Conservation (phyloP, 257 asterid species). For the Solanum rostratum region DNA sequence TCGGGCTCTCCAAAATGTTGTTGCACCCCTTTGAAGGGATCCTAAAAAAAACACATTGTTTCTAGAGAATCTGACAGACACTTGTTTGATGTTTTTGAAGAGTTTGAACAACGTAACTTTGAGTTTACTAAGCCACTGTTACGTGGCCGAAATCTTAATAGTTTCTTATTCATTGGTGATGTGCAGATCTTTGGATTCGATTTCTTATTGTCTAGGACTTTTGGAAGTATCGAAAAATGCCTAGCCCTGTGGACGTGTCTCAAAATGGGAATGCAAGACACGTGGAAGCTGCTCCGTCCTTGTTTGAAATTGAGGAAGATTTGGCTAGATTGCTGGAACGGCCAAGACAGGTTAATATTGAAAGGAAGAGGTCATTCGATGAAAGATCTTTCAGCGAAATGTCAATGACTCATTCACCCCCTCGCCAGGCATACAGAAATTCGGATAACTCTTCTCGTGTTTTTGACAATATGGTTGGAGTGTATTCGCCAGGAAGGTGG, state of each 20-base stretch:
- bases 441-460: conserved; percentile 53
- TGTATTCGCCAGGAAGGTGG: conserved; percentile 49
- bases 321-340: conserved; percentile 47
- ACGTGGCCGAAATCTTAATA: background rate
- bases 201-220: background rate
- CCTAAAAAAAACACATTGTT: background rate
- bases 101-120: background rate
- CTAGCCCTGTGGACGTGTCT: conserved; percentile 27
- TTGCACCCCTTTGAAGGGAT: background rate
- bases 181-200: conserved; percentile 15
- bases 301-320: conserved; percentile 72
- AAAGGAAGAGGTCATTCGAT: conserved; percentile 84
- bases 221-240: conserved; percentile 22
- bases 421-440: conserved; percentile 32
- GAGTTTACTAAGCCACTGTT: background rate
- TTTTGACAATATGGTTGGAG: conserved; percentile 40
- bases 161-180: background rate
- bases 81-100: background rate
- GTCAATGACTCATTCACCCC: conserved; percentile 57
- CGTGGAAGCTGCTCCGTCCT: conserved; percentile 35
- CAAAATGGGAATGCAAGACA: conserved; percentile 41
- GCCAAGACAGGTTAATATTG: conserved; percentile 49
- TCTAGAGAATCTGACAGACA: background rate
- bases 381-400: conserved; percentile 79
- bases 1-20: background rate